These are phyloP conservation scores for Begonia fuchsioides DNA, from an alignment of 306 rosid species.

Conservation along the genomic window DNA sequence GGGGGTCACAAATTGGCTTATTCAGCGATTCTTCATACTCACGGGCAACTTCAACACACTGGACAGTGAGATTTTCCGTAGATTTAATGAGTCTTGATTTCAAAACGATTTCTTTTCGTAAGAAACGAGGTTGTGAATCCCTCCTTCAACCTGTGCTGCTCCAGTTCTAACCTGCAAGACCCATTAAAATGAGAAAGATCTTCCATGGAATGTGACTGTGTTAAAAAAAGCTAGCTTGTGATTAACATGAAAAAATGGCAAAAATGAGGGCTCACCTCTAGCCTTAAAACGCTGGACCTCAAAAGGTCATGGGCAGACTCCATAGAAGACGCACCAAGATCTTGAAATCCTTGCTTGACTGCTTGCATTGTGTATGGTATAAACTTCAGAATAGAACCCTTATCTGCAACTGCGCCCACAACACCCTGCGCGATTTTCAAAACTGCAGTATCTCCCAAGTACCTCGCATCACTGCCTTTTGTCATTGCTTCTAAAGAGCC, in stretches of 20 bases:
- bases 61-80: no score
- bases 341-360: constrained; percentile 93
- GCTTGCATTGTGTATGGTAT: constrained; percentile 94
- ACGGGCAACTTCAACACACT: no score
- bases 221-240: no score
- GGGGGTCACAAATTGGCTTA: no score
- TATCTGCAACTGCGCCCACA: constrained; percentile 88
- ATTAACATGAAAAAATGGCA: no score
- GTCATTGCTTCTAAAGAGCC: constrained; percentile 98
- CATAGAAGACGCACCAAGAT: constrained; percentile 78
- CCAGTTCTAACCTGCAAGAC: constrained; percentile 67
- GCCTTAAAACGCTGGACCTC: constrained; percentile 50
- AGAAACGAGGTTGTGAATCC: constrained; percentile 74
- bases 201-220: no score
- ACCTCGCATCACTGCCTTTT: constrained; percentile 83
- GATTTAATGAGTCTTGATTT: not conserved
- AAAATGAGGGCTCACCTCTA: constrained; percentile 43
- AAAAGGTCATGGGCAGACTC: constrained; percentile 84
- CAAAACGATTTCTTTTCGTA: constrained; percentile 72
- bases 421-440: constrained; percentile 94
- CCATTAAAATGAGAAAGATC: not conserved
- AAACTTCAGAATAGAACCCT: constrained; percentile 82
- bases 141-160: constrained; percentile 97
- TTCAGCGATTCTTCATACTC: no score
- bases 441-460: constrained; percentile 72